A percentile compares a stretch with the other conserved stretches of the same genome.
Evolutionary conservation across 768 basidiomycete species (phyloP).

Genomic region (Mycena venus): DNA sequence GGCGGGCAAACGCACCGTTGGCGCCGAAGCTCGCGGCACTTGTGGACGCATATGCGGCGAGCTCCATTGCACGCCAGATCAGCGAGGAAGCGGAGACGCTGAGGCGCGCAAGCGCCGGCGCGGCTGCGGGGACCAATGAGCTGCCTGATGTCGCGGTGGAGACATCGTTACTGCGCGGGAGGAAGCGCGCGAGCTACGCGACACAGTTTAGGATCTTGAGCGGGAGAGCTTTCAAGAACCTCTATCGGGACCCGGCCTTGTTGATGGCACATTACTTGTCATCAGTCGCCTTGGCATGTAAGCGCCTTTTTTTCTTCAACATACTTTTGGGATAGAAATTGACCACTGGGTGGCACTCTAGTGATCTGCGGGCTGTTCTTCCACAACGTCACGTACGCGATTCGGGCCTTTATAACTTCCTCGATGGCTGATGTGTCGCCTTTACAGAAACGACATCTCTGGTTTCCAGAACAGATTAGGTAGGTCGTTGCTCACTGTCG

Average conservation of each 20-base stretch:
- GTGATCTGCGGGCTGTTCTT: conserved; percentile 96
- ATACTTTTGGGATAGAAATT: too few relatives aligned
- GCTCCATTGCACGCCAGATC: conserved; percentile 74
- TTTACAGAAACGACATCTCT: conserved; percentile 85
- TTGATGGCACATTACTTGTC: conserved; percentile 92
- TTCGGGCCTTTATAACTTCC: not conserved
- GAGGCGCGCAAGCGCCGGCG: conserved; percentile 47
- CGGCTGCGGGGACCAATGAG: conserved; percentile 51
- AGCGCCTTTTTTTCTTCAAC: too few relatives aligned
- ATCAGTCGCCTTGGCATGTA: conserved; percentile 86
- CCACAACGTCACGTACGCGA: conserved; percentile 82
- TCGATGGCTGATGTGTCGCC: not conserved
- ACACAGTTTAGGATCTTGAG: conserved; percentile 96
- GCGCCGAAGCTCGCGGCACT: conserved; percentile 76
- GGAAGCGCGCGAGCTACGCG: conserved; percentile 86
- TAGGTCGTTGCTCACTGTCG: conserved; percentile 41
- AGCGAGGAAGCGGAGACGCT: conserved; percentile 70
- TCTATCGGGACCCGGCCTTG: conserved; percentile 94
- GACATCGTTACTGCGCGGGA: conserved; percentile 74
- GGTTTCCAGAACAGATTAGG: conserved; percentile 97
- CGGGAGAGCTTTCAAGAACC: conserved; percentile 97
- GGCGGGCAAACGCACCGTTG: conserved; percentile 48
- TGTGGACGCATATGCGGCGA: conserved; percentile 78
- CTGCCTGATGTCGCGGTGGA: conserved; percentile 79
- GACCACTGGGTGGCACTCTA: too few relatives aligned